Conservation (phyloP, 2,329 filamentous ascomycete genomes). For the Aspergillus vadensis region DNA sequence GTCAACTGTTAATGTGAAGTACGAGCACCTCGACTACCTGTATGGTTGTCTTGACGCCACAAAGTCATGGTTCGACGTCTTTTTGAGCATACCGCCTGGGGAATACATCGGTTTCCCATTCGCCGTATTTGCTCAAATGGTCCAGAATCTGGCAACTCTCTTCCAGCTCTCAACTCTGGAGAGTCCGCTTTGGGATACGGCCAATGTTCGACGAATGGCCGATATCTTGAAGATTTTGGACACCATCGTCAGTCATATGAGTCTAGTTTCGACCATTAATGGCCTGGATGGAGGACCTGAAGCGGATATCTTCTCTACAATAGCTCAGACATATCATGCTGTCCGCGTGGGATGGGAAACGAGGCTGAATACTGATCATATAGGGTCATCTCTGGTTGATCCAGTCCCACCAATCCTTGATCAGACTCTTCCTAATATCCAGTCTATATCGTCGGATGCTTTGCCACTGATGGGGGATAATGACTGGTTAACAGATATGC, state of each 20-base stretch:
- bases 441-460: background rate
- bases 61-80: slow-evolving; percentile 16
- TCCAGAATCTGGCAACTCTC: slow-evolving; percentile 12
- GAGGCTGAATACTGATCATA: background rate
- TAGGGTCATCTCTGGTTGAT: background rate
- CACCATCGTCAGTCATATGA: slow-evolving; percentile 8
- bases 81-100: slow-evolving; percentile 8
- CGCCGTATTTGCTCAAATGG: slow-evolving; percentile 11
- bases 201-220: slow-evolving; percentile 8
- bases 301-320: slow-evolving; percentile 6
- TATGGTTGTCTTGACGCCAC: slow-evolving; percentile 13
- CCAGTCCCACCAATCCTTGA: background rate
- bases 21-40: slow-evolving; percentile 6
- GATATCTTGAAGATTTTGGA: slow-evolving; percentile 6
- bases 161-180: slow-evolving; percentile 13
- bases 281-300: slow-evolving; percentile 6
- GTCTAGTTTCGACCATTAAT: background rate
- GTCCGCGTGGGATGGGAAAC: slow-evolving; percentile 12
- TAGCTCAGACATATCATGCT: slow-evolving; percentile 11
- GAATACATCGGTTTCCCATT: slow-evolving; percentile 10
- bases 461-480: slow-evolving; percentile 4
- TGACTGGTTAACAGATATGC: slow-evolving; percentile 11
- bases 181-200: slow-evolving; percentile 7
- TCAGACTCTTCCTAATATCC: background rate
- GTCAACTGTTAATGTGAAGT: background rate